These are phyloP conservation scores for Racocetra persica DNA, from an alignment of 371 early-diverging fungal genomes.

Conservation along the genomic window DNA sequence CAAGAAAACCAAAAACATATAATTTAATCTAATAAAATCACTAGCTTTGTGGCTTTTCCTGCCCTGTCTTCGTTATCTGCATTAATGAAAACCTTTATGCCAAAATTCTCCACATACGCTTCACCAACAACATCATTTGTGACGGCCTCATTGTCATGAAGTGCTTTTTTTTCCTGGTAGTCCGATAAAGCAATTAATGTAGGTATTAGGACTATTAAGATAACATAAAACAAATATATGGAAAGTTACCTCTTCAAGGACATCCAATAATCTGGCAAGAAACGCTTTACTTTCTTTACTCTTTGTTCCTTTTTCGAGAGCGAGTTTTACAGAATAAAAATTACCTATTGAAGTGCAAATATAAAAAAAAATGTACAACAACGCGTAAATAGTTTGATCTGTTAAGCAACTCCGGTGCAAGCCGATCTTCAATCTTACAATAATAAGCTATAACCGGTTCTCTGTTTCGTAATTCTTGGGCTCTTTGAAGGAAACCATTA, in stretches of 20 bases:
- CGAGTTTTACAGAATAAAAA: constrained; percentile 88
- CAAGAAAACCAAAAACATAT: not conserved
- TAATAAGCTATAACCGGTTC: constrained; percentile 93
- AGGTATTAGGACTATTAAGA: not conserved
- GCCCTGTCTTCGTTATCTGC: constrained; percentile 94
- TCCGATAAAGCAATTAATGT: not conserved
- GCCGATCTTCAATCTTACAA: constrained; percentile 61
- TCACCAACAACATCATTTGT: constrained; percentile 80
- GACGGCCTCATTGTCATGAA: constrained; percentile 76
- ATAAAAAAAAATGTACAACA: not conserved
- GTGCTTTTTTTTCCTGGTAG: constrained; percentile 69
- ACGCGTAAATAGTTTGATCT: not conserved
- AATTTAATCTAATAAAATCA: not conserved
- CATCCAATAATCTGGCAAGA: constrained; percentile 72
- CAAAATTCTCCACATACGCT: constrained; percentile 91
- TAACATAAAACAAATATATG: not conserved
- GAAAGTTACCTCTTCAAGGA: constrained; percentile 73
- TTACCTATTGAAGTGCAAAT: constrained; percentile 64
- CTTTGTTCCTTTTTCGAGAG: constrained; percentile 69
- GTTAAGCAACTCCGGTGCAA: not conserved
- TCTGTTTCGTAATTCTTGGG: constrained; percentile 72
- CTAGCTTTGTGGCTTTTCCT: constrained; percentile 73
- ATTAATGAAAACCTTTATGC: constrained; percentile 84
- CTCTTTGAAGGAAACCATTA: constrained; percentile 81
- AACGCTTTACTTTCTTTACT: constrained; percentile 69